phyloP scores from a whole-genome alignment of 2,329 filamentous ascomycete genomes.

The Ustulina deusta region DNA sequence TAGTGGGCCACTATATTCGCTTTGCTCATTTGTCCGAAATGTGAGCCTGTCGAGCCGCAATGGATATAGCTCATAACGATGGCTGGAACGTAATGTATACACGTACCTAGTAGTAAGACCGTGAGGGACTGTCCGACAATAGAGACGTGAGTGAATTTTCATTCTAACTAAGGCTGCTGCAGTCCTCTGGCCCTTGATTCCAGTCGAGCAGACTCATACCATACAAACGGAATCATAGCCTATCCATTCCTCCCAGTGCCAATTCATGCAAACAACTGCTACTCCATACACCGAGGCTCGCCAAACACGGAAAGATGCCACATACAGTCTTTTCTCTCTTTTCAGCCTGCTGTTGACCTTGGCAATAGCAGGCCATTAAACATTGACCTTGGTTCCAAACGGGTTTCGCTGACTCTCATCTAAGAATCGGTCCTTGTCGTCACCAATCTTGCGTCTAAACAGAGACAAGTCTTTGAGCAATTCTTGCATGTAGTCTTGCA shows the following conservation, averaged over 20 bases:
- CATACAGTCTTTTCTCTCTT: conserved; percentile 10
- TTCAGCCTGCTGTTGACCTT: background rate
- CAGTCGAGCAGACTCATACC: conserved; percentile 19
- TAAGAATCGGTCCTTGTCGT: conserved; percentile 80
- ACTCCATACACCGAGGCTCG: conserved; percentile 43
- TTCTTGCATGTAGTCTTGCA: conserved; percentile 87
- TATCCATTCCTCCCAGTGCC: conserved; percentile 24
- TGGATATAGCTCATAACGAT: conserved; percentile 4
- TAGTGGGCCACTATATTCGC: conserved; percentile 73
- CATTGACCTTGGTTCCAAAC: conserved; percentile 59
- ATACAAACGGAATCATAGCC: conserved; percentile 33
- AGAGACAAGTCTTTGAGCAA: conserved; percentile 82
- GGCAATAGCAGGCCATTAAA: conserved; percentile 40
- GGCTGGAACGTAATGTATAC: background rate
- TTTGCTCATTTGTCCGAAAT: conserved; percentile 54
- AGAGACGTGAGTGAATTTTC: conserved; percentile 26
- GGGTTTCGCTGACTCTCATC: conserved; percentile 69
- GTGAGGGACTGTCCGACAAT: background rate
- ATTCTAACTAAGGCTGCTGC: conserved; percentile 21
- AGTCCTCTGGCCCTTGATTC: conserved; percentile 14
- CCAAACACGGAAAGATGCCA: conserved; percentile 28
- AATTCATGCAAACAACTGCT: conserved; percentile 29
- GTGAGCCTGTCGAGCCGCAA: conserved; percentile 29
- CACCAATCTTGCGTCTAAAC: conserved; percentile 87
- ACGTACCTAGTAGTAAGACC: background rate